Conservation (phyloP, 805 yeast genomes). For the Vanderwaltozyma yarrowii region DNA sequence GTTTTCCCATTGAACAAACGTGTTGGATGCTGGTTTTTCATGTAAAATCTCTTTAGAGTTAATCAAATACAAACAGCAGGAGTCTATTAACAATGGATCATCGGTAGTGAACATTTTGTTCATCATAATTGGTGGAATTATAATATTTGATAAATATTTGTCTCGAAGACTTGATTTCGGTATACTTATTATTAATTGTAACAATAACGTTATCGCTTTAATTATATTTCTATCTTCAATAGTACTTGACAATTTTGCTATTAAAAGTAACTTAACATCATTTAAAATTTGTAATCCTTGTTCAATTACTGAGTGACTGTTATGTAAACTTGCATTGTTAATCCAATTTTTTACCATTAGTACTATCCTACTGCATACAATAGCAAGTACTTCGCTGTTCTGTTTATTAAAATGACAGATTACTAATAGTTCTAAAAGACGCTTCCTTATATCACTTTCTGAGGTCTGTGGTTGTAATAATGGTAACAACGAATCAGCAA, state of each 20-base stretch:
- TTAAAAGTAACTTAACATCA: conserved; percentile 10
- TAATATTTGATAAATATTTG: conserved; percentile 6
- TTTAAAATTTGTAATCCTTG: conserved; percentile 6
- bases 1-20: conserved; percentile 15
- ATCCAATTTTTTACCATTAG: conserved; percentile 11
- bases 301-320: not conserved
- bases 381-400: conserved; percentile 3
- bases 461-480: conserved; percentile 3
- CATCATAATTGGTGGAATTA: conserved; percentile 10
- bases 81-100: conserved; percentile 17
- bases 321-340: not conserved
- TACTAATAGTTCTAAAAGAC: conserved; percentile 9
- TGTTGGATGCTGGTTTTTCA: conserved; percentile 8
- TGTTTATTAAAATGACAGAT: conserved; percentile 11
- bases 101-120: conserved; percentile 13
- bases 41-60: conserved; percentile 7
- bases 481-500: conserved; percentile 8
- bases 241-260: conserved; percentile 5
- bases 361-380: conserved; percentile 6
- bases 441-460: conserved; percentile 3
- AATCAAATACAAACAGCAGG: conserved; percentile 16
- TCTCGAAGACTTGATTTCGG: conserved; percentile 1
- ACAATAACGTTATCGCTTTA: conserved; percentile 4
- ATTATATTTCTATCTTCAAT: conserved; percentile 11
- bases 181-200: conserved; percentile 1